These are phyloP conservation scores for Herpetomonas samuelpessoai DNA, from an alignment of 208 protist genomes.

Conservation along the genomic window DNA sequence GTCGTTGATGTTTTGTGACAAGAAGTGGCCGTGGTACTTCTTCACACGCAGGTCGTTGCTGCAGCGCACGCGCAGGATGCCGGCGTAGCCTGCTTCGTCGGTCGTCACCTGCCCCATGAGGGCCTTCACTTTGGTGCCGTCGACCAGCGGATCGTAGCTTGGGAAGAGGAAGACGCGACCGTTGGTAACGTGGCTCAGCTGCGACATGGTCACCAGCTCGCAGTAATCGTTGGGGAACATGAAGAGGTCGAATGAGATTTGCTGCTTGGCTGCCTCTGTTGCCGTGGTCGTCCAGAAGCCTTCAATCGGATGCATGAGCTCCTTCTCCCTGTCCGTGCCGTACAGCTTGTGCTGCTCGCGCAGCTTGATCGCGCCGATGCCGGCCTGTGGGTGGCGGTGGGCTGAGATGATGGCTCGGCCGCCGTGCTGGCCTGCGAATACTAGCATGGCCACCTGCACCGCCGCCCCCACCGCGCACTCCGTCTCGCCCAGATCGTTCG, in stretches of 20 bases:
- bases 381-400: conserved; percentile 50
- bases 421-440: conserved; percentile 75
- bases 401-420: conserved; percentile 67
- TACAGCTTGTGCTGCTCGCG: conserved; percentile 86
- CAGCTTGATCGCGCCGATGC: conserved; percentile 60
- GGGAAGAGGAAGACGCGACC: conserved; percentile 70
- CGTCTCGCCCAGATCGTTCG: conserved; percentile 45
- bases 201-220: conserved; percentile 86
- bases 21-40: conserved; percentile 87
- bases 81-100: conserved; percentile 88
- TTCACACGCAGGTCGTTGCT: conserved; percentile 78
- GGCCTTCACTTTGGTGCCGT: conserved; percentile 62
- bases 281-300: conserved; percentile 85
- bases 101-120: conserved; percentile 50
- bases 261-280: conserved; percentile 56
- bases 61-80: conserved; percentile 90
- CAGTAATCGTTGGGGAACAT: conserved; percentile 73
- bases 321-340: conserved; percentile 87
- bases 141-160: conserved; percentile 69
- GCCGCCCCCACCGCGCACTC: conserved; percentile 76
- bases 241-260: conserved; percentile 90
- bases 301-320: conserved; percentile 71
- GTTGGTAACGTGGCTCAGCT: conserved; percentile 79
- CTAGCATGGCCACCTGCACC: conserved; percentile 72
- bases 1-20: conserved; percentile 75